Base-by-base conservation (phyloP, 345 rosid genomes). In the Acer saccharum region DNA sequence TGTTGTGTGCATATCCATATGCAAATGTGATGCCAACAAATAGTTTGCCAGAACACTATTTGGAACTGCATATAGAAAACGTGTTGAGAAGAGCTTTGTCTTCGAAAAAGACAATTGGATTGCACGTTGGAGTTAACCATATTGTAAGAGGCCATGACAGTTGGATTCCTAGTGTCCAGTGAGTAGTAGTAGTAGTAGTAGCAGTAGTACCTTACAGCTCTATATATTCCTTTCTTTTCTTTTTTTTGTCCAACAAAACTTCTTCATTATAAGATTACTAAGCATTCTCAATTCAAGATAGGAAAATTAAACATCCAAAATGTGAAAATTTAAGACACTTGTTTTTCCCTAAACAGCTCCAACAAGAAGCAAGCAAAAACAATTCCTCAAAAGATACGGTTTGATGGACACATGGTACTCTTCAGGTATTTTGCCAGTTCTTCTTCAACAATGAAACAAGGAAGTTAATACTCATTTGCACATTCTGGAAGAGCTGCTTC, bases 401-500 rank as follows among this genome's bases (percentile, higher is more conserved):
- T 85, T 3, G 94, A 88, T 50, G 89, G 85, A 10, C 96, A 89
- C 96, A 92, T 92, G 57, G 94, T 83, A 57, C 94, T 88, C 89
- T 92, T 92, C 92, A 92, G 69, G 85, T 90, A 27, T 92, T 92
- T 46, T 90, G 97, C 97, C 97, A 90, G 77, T 90, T 90, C 61
- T 92, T 92, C 89, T 92, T 92, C 89, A 92, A 77, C 81, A 92
- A 84, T 0, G 97, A 92, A 23, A 92, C 97, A 1, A 92, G 91
- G 81, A 92, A 92, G 78, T 92, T 92, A 11, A 90, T 91, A 9
- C 93, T 89, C 85, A 92, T 85, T 78, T 92, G 97, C 23, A 92
- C 97, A 39, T 92, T 92, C 86, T 92, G 97, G 82, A 92, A 90
- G 69, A 92, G 89, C 78, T 92, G 97, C 81, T 92, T 92, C 79